Conservation (phyloP, 345 rosid genomes). For the Geranium rotundifolium region DNA sequence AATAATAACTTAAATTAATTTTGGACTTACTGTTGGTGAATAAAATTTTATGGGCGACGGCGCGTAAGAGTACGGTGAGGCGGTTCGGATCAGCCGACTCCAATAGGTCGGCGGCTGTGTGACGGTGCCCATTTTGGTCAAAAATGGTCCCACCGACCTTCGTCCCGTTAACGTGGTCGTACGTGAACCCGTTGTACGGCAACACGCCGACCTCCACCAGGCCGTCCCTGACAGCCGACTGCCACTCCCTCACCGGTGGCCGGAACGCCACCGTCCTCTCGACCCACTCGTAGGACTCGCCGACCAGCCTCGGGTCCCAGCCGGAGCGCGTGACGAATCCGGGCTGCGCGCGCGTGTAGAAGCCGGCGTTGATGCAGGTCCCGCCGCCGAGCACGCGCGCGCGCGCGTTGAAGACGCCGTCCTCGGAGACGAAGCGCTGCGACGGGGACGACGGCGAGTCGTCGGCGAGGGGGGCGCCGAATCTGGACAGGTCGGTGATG, state of each 20-base stretch:
- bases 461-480: conserved; percentile 44
- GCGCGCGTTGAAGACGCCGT: conserved; percentile 61
- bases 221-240: conserved; percentile 64
- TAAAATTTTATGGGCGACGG: conserved; percentile 40
- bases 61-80: conserved; percentile 44
- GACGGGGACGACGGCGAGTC: conserved; percentile 42
- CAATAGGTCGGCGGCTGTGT: conserved; percentile 34
- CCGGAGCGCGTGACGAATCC: conserved; percentile 39
- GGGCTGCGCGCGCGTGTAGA: conserved; percentile 41
- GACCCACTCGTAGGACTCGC: conserved; percentile 52
- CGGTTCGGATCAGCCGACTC: conserved; percentile 41
- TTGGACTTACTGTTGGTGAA: conserved; percentile 11
- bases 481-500: conserved; percentile 31
- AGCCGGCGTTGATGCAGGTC: conserved; percentile 55
- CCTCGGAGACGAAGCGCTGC: conserved; percentile 59
- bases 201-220: conserved; percentile 43
- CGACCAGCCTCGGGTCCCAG: conserved; percentile 41
- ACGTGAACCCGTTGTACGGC: conserved; percentile 67
- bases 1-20: no score
- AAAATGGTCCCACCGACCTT: conserved; percentile 69
- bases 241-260: conserved; percentile 47
- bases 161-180: conserved; percentile 54
- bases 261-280: conserved; percentile 47
- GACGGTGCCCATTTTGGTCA: conserved; percentile 46
- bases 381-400: conserved; percentile 69